Evolutionary conservation across 768 basidiomycete genomes (phyloP), one percentile per base, ranked within the genome.

Genomic region (Termitomyces sp.): DNA sequence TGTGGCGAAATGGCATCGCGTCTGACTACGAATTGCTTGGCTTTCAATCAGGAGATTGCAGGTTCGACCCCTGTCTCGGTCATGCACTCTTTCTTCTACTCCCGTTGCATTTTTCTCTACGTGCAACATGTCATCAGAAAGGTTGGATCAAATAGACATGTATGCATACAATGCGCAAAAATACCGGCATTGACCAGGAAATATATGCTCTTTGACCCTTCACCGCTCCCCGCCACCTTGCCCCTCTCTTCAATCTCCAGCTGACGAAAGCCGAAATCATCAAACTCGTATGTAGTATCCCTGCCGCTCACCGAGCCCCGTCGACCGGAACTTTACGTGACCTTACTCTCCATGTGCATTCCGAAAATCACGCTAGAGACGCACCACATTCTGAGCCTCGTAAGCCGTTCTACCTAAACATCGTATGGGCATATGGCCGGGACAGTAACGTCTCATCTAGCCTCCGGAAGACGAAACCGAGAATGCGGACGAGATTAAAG

Each of bases 1-100:
- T 50, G 47, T 51, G 88, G 88, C 88, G 87, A 88, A 90, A 89
- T 90, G 88, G 88, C 87, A 90, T 88, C 87, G 88, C 88, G 88
- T 90, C 88, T 90, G 87, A 89, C 88, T 90, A 88, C 87, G 87
- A 87, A 34, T 8, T 22, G 13, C 2, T 46, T 39, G 5, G 16
- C 36, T 48, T 46, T 5, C 4, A 24, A 85, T 84, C 84, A 85
- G 83, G 83, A 86, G 84, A 84, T 85, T 85, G 84, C 83, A 86
- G 84, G 85, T 86, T 86, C 84, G 82, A 86, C 75, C 81, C 84
- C 83, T 86, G 84, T 61, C 63, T n/a, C n/a, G n/a, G n/a, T n/a
- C n/a, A n/a, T n/a, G n/a, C n/a, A n/a, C n/a, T n/a, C n/a, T n/a
- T n/a, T n/a, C n/a, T n/a, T n/a, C n/a, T n/a, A n/a, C n/a, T n/a